Conservation (phyloP, 2,329 filamentous ascomycete species). For the Penicillium sp. region DNA sequence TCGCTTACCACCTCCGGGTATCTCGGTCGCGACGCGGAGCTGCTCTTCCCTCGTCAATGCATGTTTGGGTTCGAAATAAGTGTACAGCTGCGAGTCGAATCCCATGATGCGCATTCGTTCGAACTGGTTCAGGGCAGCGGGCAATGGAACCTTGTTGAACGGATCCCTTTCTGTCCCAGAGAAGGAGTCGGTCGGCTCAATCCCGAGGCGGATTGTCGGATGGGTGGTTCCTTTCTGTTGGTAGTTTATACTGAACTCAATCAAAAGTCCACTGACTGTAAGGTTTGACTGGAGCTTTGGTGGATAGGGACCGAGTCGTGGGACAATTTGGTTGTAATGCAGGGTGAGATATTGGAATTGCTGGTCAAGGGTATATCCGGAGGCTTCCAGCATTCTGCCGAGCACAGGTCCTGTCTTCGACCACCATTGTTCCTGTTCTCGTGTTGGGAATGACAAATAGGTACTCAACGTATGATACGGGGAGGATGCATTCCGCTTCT, state of each 20-base stretch:
- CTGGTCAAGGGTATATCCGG: background rate
- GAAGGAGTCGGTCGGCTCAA: background rate
- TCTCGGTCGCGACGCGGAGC: background rate
- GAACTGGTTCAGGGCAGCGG: background rate
- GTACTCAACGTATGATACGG: background rate
- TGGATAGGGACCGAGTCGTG: slow-evolving; percentile 3
- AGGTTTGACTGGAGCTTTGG: background rate
- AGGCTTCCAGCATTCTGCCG: background rate
- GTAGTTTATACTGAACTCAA: slow-evolving; percentile 16
- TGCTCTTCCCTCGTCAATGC: background rate
- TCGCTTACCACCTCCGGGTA: background rate
- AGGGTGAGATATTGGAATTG: background rate
- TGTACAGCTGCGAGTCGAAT: background rate
- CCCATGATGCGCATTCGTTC: background rate
- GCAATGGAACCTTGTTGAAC: background rate
- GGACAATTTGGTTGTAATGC: slow-evolving; percentile 5
- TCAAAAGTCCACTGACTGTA: background rate
- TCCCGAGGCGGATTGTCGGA: background rate
- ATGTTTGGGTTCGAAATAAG: background rate
- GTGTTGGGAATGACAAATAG: background rate
- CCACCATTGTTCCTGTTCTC: slow-evolving; percentile 5
- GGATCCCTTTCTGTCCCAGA: background rate
- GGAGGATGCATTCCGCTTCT: background rate
- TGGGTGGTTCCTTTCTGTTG: background rate
- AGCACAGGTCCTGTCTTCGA: background rate